Evolutionary conservation across 768 basidiomycete species (phyloP), one percentile per base, ranked within the genome.

Genomic region (Calvatia gigantea): DNA sequence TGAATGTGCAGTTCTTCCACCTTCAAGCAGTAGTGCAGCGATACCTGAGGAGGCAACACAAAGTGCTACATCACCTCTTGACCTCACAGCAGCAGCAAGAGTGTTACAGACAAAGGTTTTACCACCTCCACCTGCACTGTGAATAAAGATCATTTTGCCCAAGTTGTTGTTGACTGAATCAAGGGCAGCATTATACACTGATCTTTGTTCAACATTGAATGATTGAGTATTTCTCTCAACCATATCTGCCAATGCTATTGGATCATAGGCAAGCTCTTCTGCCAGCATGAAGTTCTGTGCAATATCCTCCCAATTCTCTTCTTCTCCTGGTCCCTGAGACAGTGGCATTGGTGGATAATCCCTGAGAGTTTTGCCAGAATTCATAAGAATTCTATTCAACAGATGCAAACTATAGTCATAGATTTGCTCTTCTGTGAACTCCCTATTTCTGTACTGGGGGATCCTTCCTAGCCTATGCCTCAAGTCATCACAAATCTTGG

Each of bases 41-140:
- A 82, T 75, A 0, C 79, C 78, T 33, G 78, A 79, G 1, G 80
- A 82, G 11, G 78, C 75, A 12, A 77, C 75, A 73, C 74, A 79
- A 2, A 82, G 66, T 1, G 75, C 67, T 62, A 80, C 69, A 23
- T 60, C 23, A 0, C 67, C 66, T 11, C 64, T 41, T 6, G 58
- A 57, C 11, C 66, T 58, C 1, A 78, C 19, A 11, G 59, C 37
- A 33, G 63, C 35, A 58, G 70, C 67, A 39, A 77, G 57, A 2
- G 71, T 65, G 3, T 71, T 75, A 53, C 70, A 71, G 1, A 76
- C 57, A 64, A 72, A 80, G 0, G 79, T 79, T 52, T 80, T 81
- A 11, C 79, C 75, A 49, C 70, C 70, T 0, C 77, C 76, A 29
- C 70, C 77, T 41, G 72, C 64, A 44, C 76, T 74, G 59, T 73